phyloP scores from a whole-genome alignment of 768 basidiomycete genomes.

The Phaeotremella skinneri region DNA sequence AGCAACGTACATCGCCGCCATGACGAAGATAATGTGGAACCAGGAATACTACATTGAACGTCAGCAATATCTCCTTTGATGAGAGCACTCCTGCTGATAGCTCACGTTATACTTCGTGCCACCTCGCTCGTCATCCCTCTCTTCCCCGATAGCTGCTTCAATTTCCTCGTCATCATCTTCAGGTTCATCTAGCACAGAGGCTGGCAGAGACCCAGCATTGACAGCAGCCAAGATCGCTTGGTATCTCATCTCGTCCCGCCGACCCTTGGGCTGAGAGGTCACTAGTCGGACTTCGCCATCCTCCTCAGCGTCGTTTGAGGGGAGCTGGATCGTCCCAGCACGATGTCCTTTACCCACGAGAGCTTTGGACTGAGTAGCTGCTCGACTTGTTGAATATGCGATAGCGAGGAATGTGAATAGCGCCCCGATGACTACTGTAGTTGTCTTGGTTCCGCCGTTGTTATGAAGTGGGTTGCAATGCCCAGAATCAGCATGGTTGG shows the following conservation, averaged over 20 bases:
- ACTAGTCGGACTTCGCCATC: conserved; percentile 62
- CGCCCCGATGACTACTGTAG: conserved; percentile 84
- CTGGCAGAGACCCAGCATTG: conserved; percentile 92
- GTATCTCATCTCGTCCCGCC: conserved; percentile 82
- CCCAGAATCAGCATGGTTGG: conserved; percentile 74
- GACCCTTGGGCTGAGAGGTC: conserved; percentile 70
- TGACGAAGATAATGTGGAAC: conserved; percentile 97
- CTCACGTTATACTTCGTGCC: conserved; percentile 92
- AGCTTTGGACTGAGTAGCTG: conserved; percentile 91
- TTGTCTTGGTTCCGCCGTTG: conserved; percentile 66
- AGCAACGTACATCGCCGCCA: conserved; percentile 96
- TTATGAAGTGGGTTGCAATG: conserved; percentile 83
- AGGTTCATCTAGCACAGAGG: conserved; percentile 78
- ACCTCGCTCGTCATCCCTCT: conserved; percentile 84
- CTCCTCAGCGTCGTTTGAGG: conserved; percentile 58
- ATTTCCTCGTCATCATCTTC: conserved; percentile 64
- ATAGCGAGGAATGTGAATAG: conserved; percentile 97
- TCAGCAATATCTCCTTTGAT: conserved; percentile 10
- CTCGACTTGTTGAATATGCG: conserved; percentile 92
- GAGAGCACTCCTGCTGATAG: conserved; percentile 1
- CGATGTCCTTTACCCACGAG: conserved; percentile 68
- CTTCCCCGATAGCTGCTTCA: conserved; percentile 61
- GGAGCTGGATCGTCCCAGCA: conserved; percentile 63
- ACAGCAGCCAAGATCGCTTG: conserved; percentile 94
- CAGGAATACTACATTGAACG: conserved; percentile 72